Base-by-base conservation (phyloP, 2,329 filamentous ascomycete genomes). In the Colletotrichum melonis region DNA sequence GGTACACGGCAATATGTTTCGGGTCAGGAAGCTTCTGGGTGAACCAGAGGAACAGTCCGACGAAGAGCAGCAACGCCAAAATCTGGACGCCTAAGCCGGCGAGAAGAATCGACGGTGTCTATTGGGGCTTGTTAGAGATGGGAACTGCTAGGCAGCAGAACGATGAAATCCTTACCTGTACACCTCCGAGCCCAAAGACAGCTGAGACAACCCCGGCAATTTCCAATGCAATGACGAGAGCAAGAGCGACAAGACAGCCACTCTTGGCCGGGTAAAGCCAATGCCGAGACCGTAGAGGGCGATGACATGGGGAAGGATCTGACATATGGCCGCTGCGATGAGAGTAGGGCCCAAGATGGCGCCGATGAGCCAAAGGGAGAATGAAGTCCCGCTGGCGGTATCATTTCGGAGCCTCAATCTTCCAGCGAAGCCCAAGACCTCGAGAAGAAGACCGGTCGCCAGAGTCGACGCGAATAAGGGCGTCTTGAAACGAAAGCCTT, bases 341-440 rank as follows among this genome's bases (percentile, higher is more conserved):
- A 87, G 79, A 2, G 84, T 85, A 19, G 87, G 85, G 1, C 86
- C 88, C 46, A 87, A 77, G 24, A 85, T 79, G 1, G 86, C 87
- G 22, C 87, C 87, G 14, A 87, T 75, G 38, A 88, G 77, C 69
- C 81, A 87, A 5, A 89, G 75, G 12, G 82, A 78, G 74, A 88
- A 87, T 70, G 79, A 82, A 3, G 78, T 77, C 60, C 80, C 79
- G 71, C 78, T 82, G 52, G 79, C 78, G 9, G 77, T 76, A 32
- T 81, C 75, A 8, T 76, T 78, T 55, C 81, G 80, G 14, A 88
- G 81, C 35, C 88, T 76, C 7, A 88, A 68, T 49, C 85, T 83
- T 4, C 86, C 87, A 16, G 84, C 78, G 73, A 88, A 88, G 16
- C 86, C 86, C 56, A 87, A 49, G 8, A 85, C 78, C 72, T 88